A percentile compares a stretch with the other conserved stretches of the same genome.
Conservation (phyloP, 768 basidiomycete genomes). For the Russula ochroleuca region DNA sequence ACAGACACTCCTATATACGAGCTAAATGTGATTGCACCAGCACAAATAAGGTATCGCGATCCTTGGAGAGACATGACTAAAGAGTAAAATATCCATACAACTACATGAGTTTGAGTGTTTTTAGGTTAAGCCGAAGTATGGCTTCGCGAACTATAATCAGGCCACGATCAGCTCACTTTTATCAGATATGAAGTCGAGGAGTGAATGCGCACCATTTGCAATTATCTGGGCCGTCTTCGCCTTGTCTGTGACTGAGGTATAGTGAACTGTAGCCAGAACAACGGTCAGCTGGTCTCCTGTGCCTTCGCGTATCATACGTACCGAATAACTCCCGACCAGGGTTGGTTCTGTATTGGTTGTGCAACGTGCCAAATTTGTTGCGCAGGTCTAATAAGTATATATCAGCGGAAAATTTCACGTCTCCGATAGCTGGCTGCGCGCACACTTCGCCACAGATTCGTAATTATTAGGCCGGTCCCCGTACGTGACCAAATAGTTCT, state of each 20-base stretch:
- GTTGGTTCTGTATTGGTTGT: slow-evolving; percentile 64
- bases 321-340: slow-evolving; percentile 69
- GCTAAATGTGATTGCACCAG: slow-evolving; percentile 4
- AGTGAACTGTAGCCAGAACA: slow-evolving; percentile 50
- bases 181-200: neutral
- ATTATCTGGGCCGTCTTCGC: slow-evolving; percentile 70
- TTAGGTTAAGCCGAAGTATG: slow-evolving; percentile 62
- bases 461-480: slow-evolving; percentile 77
- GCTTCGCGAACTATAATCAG: slow-evolving; percentile 46
- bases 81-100: neutral
- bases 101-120: slow-evolving; percentile 50
- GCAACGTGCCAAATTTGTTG: slow-evolving; percentile 65
- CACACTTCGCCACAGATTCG: slow-evolving; percentile 70
- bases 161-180: neutral
- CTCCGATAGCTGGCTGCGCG: slow-evolving; percentile 23
- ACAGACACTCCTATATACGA: slow-evolving; percentile 5
- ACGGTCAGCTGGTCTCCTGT: slow-evolving; percentile 3
- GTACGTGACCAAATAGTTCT: slow-evolving; percentile 65
- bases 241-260: slow-evolving; percentile 81
- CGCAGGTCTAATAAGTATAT: slow-evolving; percentile 52
- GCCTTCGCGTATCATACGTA: slow-evolving; percentile 35
- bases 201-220: slow-evolving; percentile 50
- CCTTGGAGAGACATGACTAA: neutral
- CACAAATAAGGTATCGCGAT: slow-evolving; percentile 13
- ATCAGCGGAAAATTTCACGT: slow-evolving; percentile 1